Conservation (phyloP, 2,329 filamentous ascomycete species). For the Cladobotryum protrusum region DNA sequence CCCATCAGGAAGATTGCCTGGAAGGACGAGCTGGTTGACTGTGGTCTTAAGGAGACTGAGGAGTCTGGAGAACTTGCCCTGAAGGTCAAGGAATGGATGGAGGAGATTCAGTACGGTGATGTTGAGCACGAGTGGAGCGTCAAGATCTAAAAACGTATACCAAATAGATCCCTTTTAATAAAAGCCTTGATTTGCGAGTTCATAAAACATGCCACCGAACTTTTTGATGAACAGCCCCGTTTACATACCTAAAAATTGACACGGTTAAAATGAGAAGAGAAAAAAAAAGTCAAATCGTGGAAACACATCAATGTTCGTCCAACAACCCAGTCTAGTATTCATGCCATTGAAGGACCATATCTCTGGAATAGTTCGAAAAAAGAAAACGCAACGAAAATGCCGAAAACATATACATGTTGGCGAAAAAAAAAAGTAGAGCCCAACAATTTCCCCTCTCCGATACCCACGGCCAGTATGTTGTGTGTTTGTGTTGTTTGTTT, state of each 20-base stretch:
- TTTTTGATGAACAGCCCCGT: not conserved
- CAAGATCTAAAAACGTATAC: conserved; percentile 22
- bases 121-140: conserved; percentile 89
- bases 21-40: conserved; percentile 74
- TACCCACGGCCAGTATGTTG: conserved; percentile 8
- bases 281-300: not conserved
- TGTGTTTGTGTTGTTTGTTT: not conserved
- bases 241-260: not conserved
- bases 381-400: conserved; percentile 19
- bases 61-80: conserved; percentile 83
- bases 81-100: conserved; percentile 95
- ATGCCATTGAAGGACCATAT: conserved; percentile 24
- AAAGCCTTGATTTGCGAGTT: not conserved
- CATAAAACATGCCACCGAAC: not conserved
- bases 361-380: conserved; percentile 16
- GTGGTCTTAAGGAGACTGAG: conserved; percentile 71
- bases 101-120: conserved; percentile 90
- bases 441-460: conserved; percentile 9
- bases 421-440: conserved; percentile 14
- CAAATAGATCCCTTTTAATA: not conserved
- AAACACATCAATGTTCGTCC: conserved; percentile 5
- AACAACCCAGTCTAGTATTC: conserved; percentile 24
- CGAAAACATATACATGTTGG: conserved; percentile 28
- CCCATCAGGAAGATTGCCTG: conserved; percentile 87
- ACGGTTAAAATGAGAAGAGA: not conserved